phyloP scores from a whole-genome alignment of 768 basidiomycete genomes.

The Trametes cingulata region DNA sequence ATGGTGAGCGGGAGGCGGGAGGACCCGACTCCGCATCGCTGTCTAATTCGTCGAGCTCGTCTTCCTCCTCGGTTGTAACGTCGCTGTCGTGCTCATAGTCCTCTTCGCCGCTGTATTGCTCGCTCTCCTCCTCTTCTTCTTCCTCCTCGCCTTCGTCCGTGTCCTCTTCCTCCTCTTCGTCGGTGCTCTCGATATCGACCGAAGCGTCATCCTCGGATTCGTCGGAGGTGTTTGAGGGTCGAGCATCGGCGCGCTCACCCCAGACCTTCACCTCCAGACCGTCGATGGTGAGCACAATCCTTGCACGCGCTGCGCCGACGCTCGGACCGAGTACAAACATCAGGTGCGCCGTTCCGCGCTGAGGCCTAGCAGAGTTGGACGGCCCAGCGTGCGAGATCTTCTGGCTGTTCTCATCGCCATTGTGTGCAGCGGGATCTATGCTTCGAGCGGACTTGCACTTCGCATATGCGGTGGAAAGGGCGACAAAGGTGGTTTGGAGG shows the following conservation, averaged over 20 bases:
- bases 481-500: conserved; percentile 70
- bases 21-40: conserved; percentile 25
- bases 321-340: conserved; percentile 69
- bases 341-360: conserved; percentile 47
- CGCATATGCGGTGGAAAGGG: conserved; percentile 69
- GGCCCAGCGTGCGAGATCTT: background rate
- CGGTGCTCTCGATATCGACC: conserved; percentile 1
- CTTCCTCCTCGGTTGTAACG: conserved; percentile 8
- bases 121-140: conserved; percentile 10
- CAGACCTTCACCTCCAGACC: conserved; percentile 53
- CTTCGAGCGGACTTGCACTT: conserved; percentile 12
- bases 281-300: conserved; percentile 63
- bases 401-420: background rate
- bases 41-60: conserved; percentile 10
- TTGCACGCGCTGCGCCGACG: conserved; percentile 57
- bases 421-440: background rate
- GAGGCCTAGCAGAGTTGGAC: background rate
- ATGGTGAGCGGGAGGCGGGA: conserved; percentile 31
- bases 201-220: conserved; percentile 2
- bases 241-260: conserved; percentile 23
- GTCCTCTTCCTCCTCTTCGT: conserved; percentile 19
- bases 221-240: background rate
- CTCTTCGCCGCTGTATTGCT: conserved; percentile 16
- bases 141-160: conserved; percentile 15
- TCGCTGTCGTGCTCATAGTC: conserved; percentile 20